A percentile compares a stretch with the other conserved stretches of the same genome.
phyloP scores from a whole-genome alignment of 2,329 filamentous ascomycete species.

The Hymenoscyphus fraxineus region DNA sequence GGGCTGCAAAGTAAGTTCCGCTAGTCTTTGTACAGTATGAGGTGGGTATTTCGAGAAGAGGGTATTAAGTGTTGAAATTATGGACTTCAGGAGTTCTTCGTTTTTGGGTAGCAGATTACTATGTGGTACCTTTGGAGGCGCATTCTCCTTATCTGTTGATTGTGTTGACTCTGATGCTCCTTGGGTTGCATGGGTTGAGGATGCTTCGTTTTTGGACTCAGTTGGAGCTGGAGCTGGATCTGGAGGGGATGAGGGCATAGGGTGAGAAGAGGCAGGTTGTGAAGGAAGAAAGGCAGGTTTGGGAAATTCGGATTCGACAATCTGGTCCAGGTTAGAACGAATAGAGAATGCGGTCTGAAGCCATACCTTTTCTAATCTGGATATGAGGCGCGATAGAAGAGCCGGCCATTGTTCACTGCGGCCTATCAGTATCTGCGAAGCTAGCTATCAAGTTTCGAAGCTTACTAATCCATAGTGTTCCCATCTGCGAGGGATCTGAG shows the following conservation, averaged over 20 bases:
- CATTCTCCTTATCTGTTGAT: constrained; percentile 67
- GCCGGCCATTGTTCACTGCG: constrained; percentile 39
- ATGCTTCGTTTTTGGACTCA: constrained; percentile 25
- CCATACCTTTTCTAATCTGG: constrained; percentile 36
- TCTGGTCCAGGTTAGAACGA: constrained; percentile 16
- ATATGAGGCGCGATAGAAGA: constrained; percentile 37
- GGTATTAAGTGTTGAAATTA: constrained; percentile 56
- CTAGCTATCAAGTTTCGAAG: constrained; percentile 12
- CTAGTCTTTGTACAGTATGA: constrained; percentile 87
- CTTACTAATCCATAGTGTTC: constrained; percentile 54
- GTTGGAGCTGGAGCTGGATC: constrained; percentile 43
- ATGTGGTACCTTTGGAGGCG: constrained; percentile 39
- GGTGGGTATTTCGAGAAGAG: constrained; percentile 75
- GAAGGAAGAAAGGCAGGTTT: constrained; percentile 46
- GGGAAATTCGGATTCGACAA: constrained; percentile 21
- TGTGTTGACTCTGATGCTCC: constrained; percentile 34
- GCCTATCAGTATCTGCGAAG: constrained; percentile 19
- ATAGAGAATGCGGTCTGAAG: not conserved
- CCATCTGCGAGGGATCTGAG: constrained; percentile 45
- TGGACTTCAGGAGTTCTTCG: constrained; percentile 56
- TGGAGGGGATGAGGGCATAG: constrained; percentile 51
- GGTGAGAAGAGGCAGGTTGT: constrained; percentile 37
- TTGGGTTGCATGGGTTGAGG: constrained; percentile 22
- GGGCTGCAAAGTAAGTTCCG: constrained; percentile 78
- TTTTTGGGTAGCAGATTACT: constrained; percentile 61